Percentiles rank a stretch among this genome's conserved stretches.
phyloP scores from a whole-genome alignment of 2,329 filamentous ascomycete genomes.

The Sporothrix sp. region DNA sequence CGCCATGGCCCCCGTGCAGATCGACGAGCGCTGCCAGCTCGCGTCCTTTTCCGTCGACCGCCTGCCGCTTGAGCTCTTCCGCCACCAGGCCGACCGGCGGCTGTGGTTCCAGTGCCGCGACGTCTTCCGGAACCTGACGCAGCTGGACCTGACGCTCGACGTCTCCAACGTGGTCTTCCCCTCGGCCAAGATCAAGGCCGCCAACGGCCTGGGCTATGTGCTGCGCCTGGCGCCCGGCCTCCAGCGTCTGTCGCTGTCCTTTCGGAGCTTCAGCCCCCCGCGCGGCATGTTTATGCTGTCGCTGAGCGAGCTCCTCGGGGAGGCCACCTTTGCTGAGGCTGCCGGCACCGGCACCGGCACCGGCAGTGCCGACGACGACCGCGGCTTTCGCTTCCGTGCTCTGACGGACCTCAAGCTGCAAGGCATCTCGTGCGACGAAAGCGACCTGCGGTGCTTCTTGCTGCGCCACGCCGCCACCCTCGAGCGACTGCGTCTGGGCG shows the following conservation, averaged over 20 bases:
- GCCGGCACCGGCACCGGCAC: neutral
- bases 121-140: conserved; percentile 31
- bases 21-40: conserved; percentile 16
- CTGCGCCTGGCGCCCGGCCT: conserved; percentile 31
- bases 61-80: conserved; percentile 35
- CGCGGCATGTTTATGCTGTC: conserved; percentile 32
- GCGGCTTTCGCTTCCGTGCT: conserved; percentile 27
- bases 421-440: conserved; percentile 34
- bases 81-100: conserved; percentile 27
- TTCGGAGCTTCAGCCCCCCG: conserved; percentile 31
- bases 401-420: conserved; percentile 35
- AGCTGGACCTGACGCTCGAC: conserved; percentile 33
- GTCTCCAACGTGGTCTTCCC: conserved; percentile 30
- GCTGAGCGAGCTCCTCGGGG: conserved; percentile 28
- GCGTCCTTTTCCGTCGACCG: conserved; percentile 33
- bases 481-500: conserved; percentile 34
- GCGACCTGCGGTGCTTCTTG: conserved; percentile 34
- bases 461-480: conserved; percentile 31
- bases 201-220: conserved; percentile 35
- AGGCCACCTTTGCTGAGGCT: neutral
- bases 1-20: neutral
- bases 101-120: conserved; percentile 34
- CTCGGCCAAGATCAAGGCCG: conserved; percentile 28
- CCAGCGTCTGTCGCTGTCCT: conserved; percentile 31
- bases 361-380: neutral